These are phyloP conservation scores for Fusarium guadeloupense DNA, from an alignment of 2,329 filamentous ascomycete genomes.

Conservation along the genomic window DNA sequence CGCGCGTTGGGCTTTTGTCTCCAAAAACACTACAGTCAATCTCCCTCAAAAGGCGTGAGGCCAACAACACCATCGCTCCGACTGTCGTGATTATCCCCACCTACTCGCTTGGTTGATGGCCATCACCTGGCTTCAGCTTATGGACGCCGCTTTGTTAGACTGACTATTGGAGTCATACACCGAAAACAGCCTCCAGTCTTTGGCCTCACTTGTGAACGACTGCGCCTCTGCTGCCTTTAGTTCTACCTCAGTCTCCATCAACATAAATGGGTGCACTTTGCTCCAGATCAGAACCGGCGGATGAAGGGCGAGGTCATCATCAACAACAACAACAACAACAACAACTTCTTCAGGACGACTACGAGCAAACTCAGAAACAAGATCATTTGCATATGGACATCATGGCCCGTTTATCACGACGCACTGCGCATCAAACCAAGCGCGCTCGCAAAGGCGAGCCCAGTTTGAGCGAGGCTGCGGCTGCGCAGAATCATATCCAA, in stretches of 20 bases:
- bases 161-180: conserved; percentile 26
- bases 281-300: conserved; percentile 35
- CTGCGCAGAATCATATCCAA: conserved; percentile 40
- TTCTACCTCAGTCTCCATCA: background rate
- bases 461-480: conserved; percentile 20
- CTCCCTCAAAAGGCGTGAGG: background rate
- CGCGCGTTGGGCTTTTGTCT: background rate
- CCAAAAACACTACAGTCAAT: too few relatives aligned
- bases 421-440: conserved; percentile 9
- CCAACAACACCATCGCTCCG: conserved; percentile 12
- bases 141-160: conserved; percentile 23
- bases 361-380: conserved; percentile 15
- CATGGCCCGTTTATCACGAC: conserved; percentile 26
- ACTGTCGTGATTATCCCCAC: conserved; percentile 21
- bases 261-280: conserved; percentile 44
- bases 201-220: conserved; percentile 1
- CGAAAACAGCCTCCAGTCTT: conserved; percentile 18
- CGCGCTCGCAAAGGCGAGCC: conserved; percentile 3
- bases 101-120: conserved; percentile 9
- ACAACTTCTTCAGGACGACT: conserved; percentile 7
- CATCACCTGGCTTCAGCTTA: conserved; percentile 28
- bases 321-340: conserved; percentile 7
- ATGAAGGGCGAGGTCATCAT: conserved; percentile 11
- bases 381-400: conserved; percentile 4
- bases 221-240: conserved; percentile 20